Evolutionary conservation across 139 green algal species (phyloP).

Genomic region (Zygnema circumcarinatum): DNA sequence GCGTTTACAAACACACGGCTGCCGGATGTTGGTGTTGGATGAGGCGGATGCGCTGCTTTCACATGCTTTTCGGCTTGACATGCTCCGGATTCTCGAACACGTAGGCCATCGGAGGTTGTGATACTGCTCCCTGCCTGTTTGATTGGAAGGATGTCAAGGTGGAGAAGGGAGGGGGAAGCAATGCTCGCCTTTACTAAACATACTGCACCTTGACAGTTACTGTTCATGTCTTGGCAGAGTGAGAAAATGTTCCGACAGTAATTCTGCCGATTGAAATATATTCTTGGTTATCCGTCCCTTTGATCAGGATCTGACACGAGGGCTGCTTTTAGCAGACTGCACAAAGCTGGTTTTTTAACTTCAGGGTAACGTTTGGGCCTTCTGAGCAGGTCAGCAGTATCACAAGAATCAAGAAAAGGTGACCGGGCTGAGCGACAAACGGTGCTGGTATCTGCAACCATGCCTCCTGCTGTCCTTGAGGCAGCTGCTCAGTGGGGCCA

Average conservation of each 20-base stretch:
- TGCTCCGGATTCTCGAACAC: constrained; percentile 77
- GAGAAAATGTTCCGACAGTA: too few relatives aligned
- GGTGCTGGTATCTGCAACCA: constrained; percentile 42
- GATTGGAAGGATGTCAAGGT: background rate
- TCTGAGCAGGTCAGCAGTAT: too few relatives aligned
- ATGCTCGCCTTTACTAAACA: constrained; percentile 79
- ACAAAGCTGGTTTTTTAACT: too few relatives aligned
- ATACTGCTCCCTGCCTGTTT: too few relatives aligned
- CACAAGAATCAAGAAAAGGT: too few relatives aligned
- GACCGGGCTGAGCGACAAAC: constrained; percentile 46
- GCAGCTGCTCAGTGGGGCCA: constrained; percentile 47
- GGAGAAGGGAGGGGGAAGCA: background rate
- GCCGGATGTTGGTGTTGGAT: constrained; percentile 74
- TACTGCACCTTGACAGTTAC: constrained; percentile 72
- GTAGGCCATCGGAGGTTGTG: constrained; percentile 64
- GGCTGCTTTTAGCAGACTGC: too few relatives aligned
- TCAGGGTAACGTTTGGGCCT: too few relatives aligned
- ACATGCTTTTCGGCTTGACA: constrained; percentile 80
- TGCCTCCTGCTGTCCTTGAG: constrained; percentile 33
- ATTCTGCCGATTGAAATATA: too few relatives aligned
- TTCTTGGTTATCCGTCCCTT: too few relatives aligned
- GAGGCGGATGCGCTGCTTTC: constrained; percentile 88
- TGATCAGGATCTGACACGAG: too few relatives aligned
- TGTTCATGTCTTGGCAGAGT: too few relatives aligned
- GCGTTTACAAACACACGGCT: constrained; percentile 62